A percentile compares a stretch with the other conserved stretches of the same genome.
These are phyloP conservation scores for Phytophthora foliorum DNA, from an alignment of 352 stramenopile genomes.

Conservation along the genomic window DNA sequence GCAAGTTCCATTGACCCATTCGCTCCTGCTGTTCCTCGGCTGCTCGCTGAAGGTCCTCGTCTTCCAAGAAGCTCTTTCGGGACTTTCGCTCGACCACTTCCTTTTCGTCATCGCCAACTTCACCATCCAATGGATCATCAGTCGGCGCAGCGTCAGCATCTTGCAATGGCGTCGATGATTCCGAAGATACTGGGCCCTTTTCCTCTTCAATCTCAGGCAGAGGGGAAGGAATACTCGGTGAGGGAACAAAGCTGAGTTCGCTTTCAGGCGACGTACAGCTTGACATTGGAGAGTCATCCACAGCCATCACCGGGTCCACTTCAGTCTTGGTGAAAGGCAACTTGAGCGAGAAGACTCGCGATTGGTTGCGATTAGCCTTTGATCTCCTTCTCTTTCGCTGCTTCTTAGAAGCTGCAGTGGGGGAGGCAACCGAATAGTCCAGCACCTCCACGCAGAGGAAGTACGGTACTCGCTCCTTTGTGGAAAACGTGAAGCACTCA, in stretches of 20 bases:
- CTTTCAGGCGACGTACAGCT: conserved; percentile 38
- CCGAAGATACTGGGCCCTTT: conserved; percentile 5
- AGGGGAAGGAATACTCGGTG: conserved; percentile 31
- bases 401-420: conserved; percentile 27
- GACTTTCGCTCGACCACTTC: conserved; percentile 37
- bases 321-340: conserved; percentile 62
- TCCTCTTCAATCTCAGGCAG: conserved; percentile 40
- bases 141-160: conserved; percentile 6
- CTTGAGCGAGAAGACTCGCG: conserved; percentile 56
- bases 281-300: conserved; percentile 36
- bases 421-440: conserved; percentile 60
- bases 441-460: conserved; percentile 87
- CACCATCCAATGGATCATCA: conserved; percentile 46
- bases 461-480: conserved; percentile 86
- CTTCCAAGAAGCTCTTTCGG: conserved; percentile 40
- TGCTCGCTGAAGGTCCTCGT: conserved; percentile 42
- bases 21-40: conserved; percentile 64
- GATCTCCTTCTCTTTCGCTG: conserved; percentile 41
- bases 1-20: conserved; percentile 82
- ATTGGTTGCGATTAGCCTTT: conserved; percentile 35
- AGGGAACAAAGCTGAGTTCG: conserved; percentile 34
- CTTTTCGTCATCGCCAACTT: conserved; percentile 64
- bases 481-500: conserved; percentile 88
- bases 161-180: conserved; percentile 13
- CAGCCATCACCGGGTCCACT: conserved; percentile 11